A percentile compares a stretch with the other conserved stretches of the same genome.
phyloP scores from a whole-genome alignment of 2,329 filamentous ascomycete genomes.

The Colletotrichum sp. region DNA sequence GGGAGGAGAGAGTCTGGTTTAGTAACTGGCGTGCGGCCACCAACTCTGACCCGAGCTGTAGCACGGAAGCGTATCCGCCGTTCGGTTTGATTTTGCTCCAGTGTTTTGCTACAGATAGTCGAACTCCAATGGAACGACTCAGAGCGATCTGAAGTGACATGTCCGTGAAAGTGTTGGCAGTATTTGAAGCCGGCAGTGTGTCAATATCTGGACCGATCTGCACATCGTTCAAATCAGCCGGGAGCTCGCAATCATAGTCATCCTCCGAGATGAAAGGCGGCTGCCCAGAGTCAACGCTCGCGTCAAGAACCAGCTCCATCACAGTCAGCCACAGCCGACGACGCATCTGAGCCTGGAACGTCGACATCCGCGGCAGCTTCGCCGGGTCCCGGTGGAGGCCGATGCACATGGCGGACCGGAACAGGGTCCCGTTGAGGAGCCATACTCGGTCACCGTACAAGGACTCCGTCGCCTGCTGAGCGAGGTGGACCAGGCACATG shows the following conservation, averaged over 20 bases:
- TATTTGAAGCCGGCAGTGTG: constrained; percentile 22
- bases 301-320: constrained; percentile 9
- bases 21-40: constrained; percentile 42
- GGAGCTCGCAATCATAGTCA: constrained; percentile 55
- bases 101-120: constrained; percentile 48
- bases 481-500: constrained; percentile 31
- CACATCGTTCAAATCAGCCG: constrained; percentile 56
- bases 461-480: constrained; percentile 24
- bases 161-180: constrained; percentile 42
- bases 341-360: constrained; percentile 32
- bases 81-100: constrained; percentile 49
- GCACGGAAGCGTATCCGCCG: constrained; percentile 49
- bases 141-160: constrained; percentile 55
- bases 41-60: constrained; percentile 50
- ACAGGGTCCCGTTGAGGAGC: constrained; percentile 31
- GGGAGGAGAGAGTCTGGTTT: constrained; percentile 29
- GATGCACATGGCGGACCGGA: constrained; percentile 35
- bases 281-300: background rate
- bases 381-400: constrained; percentile 37
- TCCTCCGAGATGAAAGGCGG: constrained; percentile 47
- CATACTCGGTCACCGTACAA: constrained; percentile 28
- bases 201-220: constrained; percentile 44
- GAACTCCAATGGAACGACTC: constrained; percentile 44
- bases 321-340: constrained; percentile 35
- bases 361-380: constrained; percentile 27